Evolutionary conservation across 2,329 filamentous ascomycete species (phyloP).

Genomic region (Sporothrix humicola): DNA sequence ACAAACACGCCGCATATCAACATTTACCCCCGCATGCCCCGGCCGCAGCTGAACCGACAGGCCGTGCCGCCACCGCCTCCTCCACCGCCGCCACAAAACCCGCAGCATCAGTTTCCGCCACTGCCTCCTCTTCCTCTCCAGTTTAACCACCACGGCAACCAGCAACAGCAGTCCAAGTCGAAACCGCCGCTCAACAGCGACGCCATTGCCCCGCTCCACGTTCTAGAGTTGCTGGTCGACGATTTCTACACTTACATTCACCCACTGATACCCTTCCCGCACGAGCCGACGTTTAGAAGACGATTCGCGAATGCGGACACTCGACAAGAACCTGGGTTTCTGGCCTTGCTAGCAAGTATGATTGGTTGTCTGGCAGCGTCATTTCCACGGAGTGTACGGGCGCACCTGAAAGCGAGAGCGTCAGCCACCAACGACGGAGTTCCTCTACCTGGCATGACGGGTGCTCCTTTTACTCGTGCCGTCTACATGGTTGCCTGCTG

Average conservation of each 20-base stretch:
- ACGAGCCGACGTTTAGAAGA: slow-evolving; percentile 76
- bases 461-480: slow-evolving; percentile 72
- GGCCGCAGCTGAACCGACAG: slow-evolving; percentile 22
- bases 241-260: slow-evolving; percentile 86
- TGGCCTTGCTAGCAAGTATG: slow-evolving; percentile 76
- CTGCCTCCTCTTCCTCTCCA: not conserved
- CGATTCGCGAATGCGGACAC: slow-evolving; percentile 72
- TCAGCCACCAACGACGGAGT: not conserved
- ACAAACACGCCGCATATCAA: slow-evolving; percentile 28
- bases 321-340: slow-evolving; percentile 67
- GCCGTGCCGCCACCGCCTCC: not conserved
- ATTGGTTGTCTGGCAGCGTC: slow-evolving; percentile 74
- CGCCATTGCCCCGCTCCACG: slow-evolving; percentile 71
- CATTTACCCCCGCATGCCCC: slow-evolving; percentile 33
- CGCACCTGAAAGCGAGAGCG: slow-evolving; percentile 65
- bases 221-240: slow-evolving; percentile 72
- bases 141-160: slow-evolving; percentile 45
- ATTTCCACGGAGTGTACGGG: slow-evolving; percentile 72
- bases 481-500: slow-evolving; percentile 74
- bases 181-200: slow-evolving; percentile 55
- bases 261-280: slow-evolving; percentile 76
- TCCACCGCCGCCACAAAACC: not conserved
- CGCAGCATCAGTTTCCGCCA: slow-evolving; percentile 35
- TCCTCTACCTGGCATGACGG: slow-evolving; percentile 46
- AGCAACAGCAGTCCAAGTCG: not conserved